A percentile compares a stretch with the other conserved stretches of the same genome.
Evolutionary conservation across 176 grass and related monocot species (phyloP).

Genomic region (Zoysia japonica): DNA sequence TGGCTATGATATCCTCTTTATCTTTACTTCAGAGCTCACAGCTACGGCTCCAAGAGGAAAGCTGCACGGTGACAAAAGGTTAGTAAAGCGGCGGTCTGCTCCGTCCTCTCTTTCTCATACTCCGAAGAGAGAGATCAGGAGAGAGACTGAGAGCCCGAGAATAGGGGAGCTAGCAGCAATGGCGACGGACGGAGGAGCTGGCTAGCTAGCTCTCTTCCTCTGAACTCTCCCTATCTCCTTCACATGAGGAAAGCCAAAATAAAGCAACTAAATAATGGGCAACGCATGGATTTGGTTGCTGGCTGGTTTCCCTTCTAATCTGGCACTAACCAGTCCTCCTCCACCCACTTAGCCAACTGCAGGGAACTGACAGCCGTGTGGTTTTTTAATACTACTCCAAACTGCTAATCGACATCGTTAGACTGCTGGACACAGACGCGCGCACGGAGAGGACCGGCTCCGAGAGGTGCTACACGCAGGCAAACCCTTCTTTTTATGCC

Average conservation of each 20-base stretch:
- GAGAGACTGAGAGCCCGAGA: too few species aligned
- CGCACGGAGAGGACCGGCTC: too few species aligned
- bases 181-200: conserved; percentile 16
- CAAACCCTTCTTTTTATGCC: conserved; percentile 41
- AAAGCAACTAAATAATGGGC: conserved; percentile 57
- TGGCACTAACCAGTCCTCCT: conserved; percentile 42
- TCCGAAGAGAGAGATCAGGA: neutral
- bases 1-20: conserved; percentile 28
- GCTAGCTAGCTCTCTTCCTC: neutral
- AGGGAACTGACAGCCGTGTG: conserved; percentile 16
- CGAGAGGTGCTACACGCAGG: conserved; percentile 25
- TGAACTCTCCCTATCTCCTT: conserved; percentile 10
- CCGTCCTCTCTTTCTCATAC: conserved; percentile 3
- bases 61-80: conserved; percentile 40
- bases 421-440: conserved; percentile 38
- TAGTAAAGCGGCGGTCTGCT: conserved; percentile 18
- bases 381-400: neutral
- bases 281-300: conserved; percentile 25
- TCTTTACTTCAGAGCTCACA: conserved; percentile 26
- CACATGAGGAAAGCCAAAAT: conserved; percentile 36
- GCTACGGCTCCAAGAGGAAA: conserved; percentile 33
- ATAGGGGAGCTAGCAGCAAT: conserved; percentile 15
- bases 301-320: conserved; percentile 45
- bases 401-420: conserved; percentile 12
- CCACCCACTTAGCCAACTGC: conserved; percentile 54